These are phyloP conservation scores for Isatis tinctoria DNA, from an alignment of 345 rosid species.

Conservation along the genomic window DNA sequence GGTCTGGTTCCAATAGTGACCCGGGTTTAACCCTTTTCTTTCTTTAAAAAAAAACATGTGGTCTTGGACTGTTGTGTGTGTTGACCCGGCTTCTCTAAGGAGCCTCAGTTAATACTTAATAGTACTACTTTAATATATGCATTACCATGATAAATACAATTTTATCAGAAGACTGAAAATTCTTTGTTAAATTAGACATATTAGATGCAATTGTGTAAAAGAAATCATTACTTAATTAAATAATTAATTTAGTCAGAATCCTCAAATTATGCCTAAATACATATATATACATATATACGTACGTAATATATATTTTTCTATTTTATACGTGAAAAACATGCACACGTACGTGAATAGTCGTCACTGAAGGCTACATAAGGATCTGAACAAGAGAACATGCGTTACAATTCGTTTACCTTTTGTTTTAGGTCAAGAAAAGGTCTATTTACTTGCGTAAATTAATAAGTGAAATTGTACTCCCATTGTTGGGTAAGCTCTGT, in stretches of 20 bases:
- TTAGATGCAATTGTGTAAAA: not conserved
- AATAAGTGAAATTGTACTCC: not conserved
- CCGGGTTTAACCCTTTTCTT: no score
- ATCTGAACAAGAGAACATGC: not conserved
- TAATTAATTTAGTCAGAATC: not conserved
- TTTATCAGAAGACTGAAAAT: not conserved
- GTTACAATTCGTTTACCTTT: not conserved
- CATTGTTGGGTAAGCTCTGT: conserved; percentile 4
- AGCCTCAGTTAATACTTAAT: not conserved
- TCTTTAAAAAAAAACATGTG: no score
- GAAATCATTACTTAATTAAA: not conserved
- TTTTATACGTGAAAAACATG: not conserved
- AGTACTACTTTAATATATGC: not conserved
- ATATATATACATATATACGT: no score
- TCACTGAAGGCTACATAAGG: not conserved
- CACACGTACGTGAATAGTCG: not conserved
- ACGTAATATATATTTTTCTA: not conserved
- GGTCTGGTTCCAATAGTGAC: no score
- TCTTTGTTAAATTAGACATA: not conserved
- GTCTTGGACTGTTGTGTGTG: conserved; percentile 23
- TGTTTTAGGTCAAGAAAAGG: not conserved
- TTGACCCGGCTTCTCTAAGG: conserved; percentile 23
- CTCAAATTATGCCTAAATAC: not conserved
- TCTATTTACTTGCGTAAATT: not conserved
- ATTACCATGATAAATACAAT: not conserved